A percentile compares a stretch with the other conserved stretches of the same genome.
Conservation (phyloP, 2,329 filamentous ascomycete species). For the Colletotrichum orchidophilum region DNA sequence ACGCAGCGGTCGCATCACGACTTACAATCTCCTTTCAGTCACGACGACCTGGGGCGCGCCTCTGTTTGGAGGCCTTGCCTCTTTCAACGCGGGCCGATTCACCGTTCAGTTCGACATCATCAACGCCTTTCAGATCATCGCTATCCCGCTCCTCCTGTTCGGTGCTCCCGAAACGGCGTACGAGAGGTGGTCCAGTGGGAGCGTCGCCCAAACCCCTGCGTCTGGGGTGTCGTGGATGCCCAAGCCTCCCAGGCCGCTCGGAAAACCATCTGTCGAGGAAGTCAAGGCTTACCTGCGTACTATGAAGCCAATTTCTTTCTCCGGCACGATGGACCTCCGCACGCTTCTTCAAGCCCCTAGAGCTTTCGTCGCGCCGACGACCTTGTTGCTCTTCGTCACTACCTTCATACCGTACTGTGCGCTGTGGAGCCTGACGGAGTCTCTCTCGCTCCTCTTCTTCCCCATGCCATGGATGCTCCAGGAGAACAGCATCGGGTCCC, state of each 20-base stretch:
- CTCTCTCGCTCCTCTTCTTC: conserved; percentile 58
- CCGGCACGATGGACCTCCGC: conserved; percentile 39
- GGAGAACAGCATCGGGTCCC: conserved; percentile 51
- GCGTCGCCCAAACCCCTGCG: conserved; percentile 30
- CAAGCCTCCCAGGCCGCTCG: conserved; percentile 21
- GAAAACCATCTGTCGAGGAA: conserved; percentile 43
- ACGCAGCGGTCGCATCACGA: conserved; percentile 53
- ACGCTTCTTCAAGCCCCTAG: conserved; percentile 56
- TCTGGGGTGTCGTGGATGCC: conserved; percentile 22
- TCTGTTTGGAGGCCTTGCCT: conserved; percentile 60
- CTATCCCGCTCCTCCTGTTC: conserved; percentile 57
- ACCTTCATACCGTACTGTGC: conserved; percentile 55
- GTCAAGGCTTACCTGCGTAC: conserved; percentile 48
- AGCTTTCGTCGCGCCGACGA: conserved; percentile 60
- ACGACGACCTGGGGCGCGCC: conserved; percentile 63
- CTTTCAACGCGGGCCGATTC: conserved; percentile 51
- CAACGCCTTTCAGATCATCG: conserved; percentile 56
- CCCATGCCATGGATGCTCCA: conserved; percentile 53
- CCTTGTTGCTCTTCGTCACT: conserved; percentile 54
- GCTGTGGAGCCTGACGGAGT: conserved; percentile 57
- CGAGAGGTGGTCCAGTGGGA: conserved; percentile 48
- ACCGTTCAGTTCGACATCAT: conserved; percentile 62
- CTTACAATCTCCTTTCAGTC: conserved; percentile 55
- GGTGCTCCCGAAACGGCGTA: conserved; percentile 63
- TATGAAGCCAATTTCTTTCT: conserved; percentile 51